phyloP scores from a whole-genome alignment of 441 rosid genomes.

The Aquilaria agallochum region DNA sequence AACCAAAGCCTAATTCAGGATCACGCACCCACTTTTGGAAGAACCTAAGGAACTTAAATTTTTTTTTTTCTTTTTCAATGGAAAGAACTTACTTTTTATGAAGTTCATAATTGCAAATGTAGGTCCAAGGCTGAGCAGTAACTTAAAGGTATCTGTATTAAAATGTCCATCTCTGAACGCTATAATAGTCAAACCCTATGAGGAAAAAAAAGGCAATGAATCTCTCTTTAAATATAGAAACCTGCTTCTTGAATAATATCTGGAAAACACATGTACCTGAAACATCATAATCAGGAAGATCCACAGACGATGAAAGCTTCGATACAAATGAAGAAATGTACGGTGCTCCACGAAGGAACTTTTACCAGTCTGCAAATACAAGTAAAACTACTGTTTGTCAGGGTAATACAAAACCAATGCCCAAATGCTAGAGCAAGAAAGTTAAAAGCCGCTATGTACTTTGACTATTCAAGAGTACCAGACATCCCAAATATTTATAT shows the following conservation, averaged over 20 bases:
- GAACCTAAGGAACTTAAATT: too few species aligned
- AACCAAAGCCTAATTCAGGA: too few species aligned
- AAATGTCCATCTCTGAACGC: constrained; percentile 74
- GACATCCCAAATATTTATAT: too few species aligned
- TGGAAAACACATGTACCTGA: constrained; percentile 54
- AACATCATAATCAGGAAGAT: constrained; percentile 95
- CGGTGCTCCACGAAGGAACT: constrained; percentile 99
- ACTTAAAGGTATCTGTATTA: constrained; percentile 70
- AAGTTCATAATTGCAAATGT: constrained; percentile 92
- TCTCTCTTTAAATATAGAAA: constrained; percentile 13
- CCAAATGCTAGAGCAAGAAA: too few species aligned
- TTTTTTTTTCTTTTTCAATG: not conserved
- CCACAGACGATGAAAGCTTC: constrained; percentile 98
- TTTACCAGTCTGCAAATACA: constrained; percentile 80
- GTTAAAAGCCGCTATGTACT: too few species aligned
- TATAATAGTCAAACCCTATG: constrained; percentile 83
- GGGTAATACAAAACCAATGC: too few species aligned
- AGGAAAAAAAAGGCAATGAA: constrained; percentile 14
- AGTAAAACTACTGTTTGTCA: too few species aligned
- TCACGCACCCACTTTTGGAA: too few species aligned
- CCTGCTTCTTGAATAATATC: constrained; percentile 10
- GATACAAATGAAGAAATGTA: constrained; percentile 93
- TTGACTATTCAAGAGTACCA: too few species aligned
- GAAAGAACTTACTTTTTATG: constrained; percentile 60
- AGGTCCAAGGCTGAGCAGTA: constrained; percentile 88